Evolutionary conservation across 768 basidiomycete species (phyloP).

Genomic region (Sporobolomyces phaffii): DNA sequence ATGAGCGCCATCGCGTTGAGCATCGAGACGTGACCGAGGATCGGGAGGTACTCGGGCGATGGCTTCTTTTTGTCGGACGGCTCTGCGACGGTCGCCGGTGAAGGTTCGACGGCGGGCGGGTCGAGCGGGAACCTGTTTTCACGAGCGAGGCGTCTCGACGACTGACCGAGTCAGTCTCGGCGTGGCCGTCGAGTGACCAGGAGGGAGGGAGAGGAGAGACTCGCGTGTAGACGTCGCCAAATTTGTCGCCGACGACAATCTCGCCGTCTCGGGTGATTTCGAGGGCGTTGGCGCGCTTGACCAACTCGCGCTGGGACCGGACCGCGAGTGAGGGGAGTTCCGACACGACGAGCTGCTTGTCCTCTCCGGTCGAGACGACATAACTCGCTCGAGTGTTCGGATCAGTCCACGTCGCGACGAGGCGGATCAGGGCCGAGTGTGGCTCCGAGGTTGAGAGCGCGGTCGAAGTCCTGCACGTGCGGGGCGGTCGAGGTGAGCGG

Average conservation of each 20-base stretch:
- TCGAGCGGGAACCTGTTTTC: constrained; percentile 28
- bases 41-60: constrained; percentile 55
- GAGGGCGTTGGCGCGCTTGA: constrained; percentile 72
- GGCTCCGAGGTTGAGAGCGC: background rate
- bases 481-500: background rate
- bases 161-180: no score
- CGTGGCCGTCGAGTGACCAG: no score
- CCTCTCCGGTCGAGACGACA: constrained; percentile 64
- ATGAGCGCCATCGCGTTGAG: constrained; percentile 68
- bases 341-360: constrained; percentile 77
- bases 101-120: constrained; percentile 3
- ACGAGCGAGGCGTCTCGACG: background rate
- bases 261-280: constrained; percentile 58
- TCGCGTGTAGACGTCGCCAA: constrained; percentile 85
- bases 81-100: background rate
- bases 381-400: background rate
- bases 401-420: constrained; percentile 11
- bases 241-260: constrained; percentile 84
- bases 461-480: background rate
- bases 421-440: constrained; percentile 28
- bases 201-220: constrained; percentile 44
- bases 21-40: constrained; percentile 83
- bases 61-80: background rate
- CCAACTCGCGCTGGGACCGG: constrained; percentile 63
- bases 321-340: constrained; percentile 56